Evolutionary conservation across 179 eudicot species (phyloP), one percentile per base, ranked within the genome.

Genomic region (Spinacia oleracea): DNA sequence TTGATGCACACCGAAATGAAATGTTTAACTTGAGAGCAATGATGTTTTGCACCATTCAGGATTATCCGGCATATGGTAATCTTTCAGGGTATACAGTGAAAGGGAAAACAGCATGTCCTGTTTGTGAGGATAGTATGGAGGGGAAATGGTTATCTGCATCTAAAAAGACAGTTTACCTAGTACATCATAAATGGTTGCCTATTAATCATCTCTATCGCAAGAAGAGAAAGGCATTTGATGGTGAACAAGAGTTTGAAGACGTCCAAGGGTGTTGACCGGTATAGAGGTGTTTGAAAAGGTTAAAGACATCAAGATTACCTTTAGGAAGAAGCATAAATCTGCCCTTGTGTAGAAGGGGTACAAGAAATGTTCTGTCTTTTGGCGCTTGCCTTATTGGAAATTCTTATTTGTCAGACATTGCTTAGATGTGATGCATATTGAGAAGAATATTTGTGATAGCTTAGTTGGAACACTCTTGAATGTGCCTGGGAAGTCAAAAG

Each of bases 1-100:
- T 15, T 11, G 58, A 51, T 51, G 58, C 58, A 2, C 62, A 56
- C n/a, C 62, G 25, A 18, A 56, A 56, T 2, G 62, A 56, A n/a
- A 56, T 18, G 20, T 56, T 56, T 6, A 56, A 56, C n/a, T 18
- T 56, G 25, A 56, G 25, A 56, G 62, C 62, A 56, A 56, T 56
- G 62, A 6, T 56, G 62, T 56, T 56, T 18, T 20, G 25, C 20
- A 56, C 62, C 62, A 16, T 56, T 1, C 62, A 56, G n/a, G 62
- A 56, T n/a, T 56, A 20, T 56, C 62, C 65, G 32, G 65, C 65
- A 23, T 60, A 60, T 60, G 65, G 65, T 25, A 60, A 60, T 27
- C 67, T 63, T 63, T 63, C 38, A 1, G 21, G 40, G 6, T 63
- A 29, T 63, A 63, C 20, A 0, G 40, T 63, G 31, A 63, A 31